phyloP scores from a whole-genome alignment of 768 basidiomycete species.

The Suillus discolor region DNA sequence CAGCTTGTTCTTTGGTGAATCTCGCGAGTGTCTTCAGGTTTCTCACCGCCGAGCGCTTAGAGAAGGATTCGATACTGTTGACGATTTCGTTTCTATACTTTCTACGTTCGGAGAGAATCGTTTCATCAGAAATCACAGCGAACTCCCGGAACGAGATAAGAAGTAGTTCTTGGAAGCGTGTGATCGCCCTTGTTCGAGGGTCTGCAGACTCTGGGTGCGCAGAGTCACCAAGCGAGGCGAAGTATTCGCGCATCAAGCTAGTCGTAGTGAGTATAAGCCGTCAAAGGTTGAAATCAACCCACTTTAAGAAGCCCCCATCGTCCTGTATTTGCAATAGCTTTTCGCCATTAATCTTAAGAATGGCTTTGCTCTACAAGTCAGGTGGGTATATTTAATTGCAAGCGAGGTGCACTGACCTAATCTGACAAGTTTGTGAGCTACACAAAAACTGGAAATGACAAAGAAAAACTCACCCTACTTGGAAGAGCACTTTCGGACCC shows the following conservation, averaged over 20 bases:
- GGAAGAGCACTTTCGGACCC: conserved; percentile 98
- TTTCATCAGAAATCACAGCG: conserved; percentile 93
- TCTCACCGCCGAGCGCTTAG: conserved; percentile 87
- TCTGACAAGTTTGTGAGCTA: conserved; percentile 34
- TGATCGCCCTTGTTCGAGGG: conserved; percentile 89
- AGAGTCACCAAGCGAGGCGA: conserved; percentile 88
- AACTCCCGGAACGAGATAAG: conserved; percentile 98
- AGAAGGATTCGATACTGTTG: conserved; percentile 90
- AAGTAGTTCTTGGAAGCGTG: conserved; percentile 95
- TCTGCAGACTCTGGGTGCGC: conserved; percentile 90
- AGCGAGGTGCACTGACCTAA: conserved; percentile 48
- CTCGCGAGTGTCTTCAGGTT: conserved; percentile 79
- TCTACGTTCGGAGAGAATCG: conserved; percentile 83
- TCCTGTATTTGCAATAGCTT: conserved; percentile 91
- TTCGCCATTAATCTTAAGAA: conserved; percentile 97
- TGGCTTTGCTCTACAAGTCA: conserved; percentile 55
- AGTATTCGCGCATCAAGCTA: conserved; percentile 95
- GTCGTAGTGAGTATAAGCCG: not conserved
- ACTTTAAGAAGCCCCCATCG: conserved; percentile 97
- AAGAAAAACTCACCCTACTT: conserved; percentile 74
- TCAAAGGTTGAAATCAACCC: conserved; percentile 21
- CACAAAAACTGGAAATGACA: conserved; percentile 4
- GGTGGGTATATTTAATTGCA: conserved; percentile 7
- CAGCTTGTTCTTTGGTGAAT: conserved; percentile 86
- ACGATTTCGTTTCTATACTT: conserved; percentile 89